Conservation (phyloP, 495 filamentous ascomycete genomes). For the Trichoderma asperelloides region DNA sequence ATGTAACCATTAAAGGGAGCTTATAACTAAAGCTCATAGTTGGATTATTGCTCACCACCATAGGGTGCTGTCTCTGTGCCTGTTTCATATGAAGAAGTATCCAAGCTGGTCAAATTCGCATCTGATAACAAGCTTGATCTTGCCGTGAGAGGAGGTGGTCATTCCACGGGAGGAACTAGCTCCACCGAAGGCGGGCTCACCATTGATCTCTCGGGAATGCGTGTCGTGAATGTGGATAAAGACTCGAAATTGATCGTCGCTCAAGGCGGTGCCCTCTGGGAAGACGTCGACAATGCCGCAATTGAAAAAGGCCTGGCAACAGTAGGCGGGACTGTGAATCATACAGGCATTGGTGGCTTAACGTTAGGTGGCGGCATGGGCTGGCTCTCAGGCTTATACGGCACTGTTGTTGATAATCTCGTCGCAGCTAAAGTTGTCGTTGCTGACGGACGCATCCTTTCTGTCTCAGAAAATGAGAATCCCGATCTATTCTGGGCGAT, state of each 20-base stretch:
- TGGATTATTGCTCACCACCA: not conserved
- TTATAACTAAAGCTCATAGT: not conserved
- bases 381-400: conserved; percentile 39
- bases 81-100: conserved; percentile 23
- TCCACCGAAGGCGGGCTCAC: conserved; percentile 43
- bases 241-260: conserved; percentile 35
- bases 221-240: conserved; percentile 36
- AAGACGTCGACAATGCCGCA: conserved; percentile 45
- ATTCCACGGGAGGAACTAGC: conserved; percentile 36
- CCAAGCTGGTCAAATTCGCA: conserved; percentile 34
- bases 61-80: not conserved
- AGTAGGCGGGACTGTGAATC: conserved; percentile 52
- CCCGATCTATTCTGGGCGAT: conserved; percentile 36
- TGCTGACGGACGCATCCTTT: conserved; percentile 38
- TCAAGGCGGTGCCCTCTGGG: conserved; percentile 47
- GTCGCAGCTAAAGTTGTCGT: conserved; percentile 40
- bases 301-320: conserved; percentile 41
- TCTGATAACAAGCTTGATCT: conserved; percentile 35
- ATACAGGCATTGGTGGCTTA: conserved; percentile 50
- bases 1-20: not conserved
- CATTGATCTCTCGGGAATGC: conserved; percentile 47
- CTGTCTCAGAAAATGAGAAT: conserved; percentile 31
- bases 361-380: conserved; percentile 52
- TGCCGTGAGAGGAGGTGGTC: conserved; percentile 45
- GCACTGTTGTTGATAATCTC: conserved; percentile 45